Base-by-base conservation (phyloP, 2,329 filamentous ascomycete genomes). In the Sporothrix humicola region DNA sequence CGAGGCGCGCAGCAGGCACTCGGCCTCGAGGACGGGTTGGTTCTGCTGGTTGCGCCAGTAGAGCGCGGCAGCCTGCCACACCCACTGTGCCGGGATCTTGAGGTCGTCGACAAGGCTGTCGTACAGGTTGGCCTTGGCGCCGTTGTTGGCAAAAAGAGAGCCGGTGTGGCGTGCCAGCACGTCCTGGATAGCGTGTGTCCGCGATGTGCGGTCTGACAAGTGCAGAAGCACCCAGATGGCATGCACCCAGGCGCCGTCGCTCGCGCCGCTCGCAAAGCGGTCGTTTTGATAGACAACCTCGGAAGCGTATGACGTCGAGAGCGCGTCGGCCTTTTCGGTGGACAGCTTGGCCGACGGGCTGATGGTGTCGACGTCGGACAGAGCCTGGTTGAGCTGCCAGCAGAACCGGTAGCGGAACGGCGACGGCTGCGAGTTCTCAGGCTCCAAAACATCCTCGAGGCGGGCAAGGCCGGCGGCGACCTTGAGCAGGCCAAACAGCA, bases 401-500 rank as follows among this genome's bases (percentile, higher is more conserved):
- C 89, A 90, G 15, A 97, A 84, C 12, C 94, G 89, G 76, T 90
- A 89, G 77, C 95, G 91, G 69, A 97, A 84, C 3, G 91, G 90
- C 48, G 92, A 91, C 13, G 93, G 87, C 74, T 93, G 92, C 0
- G 92, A 89, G 76, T 93, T 93, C 78, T 93, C 90, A 0, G 94
- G 93, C 15, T 91, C 88, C 46, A 98, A 83, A 17, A 94, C 86
- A 50, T 91, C 88, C 77, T 93, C 93, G 2, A 97, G 80, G 68
- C 87, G 85, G 13, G 83, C 79, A 10, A 83, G 82, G n/a, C 89
- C 84, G 0, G 93, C 89, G 78, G 94, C 97, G 4, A 97, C 85
- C 80, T 93, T 93, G 69, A 99, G 83, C 0, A 99, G 87, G 13
- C 94, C 92, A 92, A 95, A 97, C 0, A 98, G 85, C 8, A 97